A percentile compares a stretch with the other conserved stretches of the same genome.
phyloP scores from a whole-genome alignment of 208 protist species.

The Wallacemonas sp. region DNA sequence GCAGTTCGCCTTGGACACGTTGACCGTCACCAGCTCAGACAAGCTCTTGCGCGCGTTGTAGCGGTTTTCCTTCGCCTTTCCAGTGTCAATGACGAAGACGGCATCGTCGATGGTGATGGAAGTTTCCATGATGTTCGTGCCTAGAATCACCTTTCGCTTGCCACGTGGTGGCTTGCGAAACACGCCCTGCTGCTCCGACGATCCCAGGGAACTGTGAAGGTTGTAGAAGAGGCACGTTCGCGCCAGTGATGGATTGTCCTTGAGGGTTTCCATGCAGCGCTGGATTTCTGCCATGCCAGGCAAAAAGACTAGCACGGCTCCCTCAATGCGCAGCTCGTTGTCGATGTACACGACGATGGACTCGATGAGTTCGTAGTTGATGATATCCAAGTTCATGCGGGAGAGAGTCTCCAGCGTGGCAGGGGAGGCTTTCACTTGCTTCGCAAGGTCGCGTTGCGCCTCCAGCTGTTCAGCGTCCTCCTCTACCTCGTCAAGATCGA shows the following conservation, averaged over 20 bases:
- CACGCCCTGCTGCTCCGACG: slow-evolving; percentile 91
- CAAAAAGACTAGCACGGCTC: slow-evolving; percentile 96
- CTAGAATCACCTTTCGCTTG: slow-evolving; percentile 94
- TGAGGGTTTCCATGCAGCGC: slow-evolving; percentile 83
- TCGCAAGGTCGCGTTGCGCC: slow-evolving; percentile 39
- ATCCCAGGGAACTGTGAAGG: slow-evolving; percentile 93
- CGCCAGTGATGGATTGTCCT: slow-evolving; percentile 43
- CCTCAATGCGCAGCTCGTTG: slow-evolving; percentile 37
- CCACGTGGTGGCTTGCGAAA: slow-evolving; percentile 86
- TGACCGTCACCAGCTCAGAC: slow-evolving; percentile 85
- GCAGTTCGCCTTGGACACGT: slow-evolving; percentile 92
- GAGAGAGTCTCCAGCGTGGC: slow-evolving; percentile 66
- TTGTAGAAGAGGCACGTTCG: slow-evolving; percentile 79
- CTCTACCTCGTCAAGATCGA: slow-evolving; percentile 67
- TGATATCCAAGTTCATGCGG: slow-evolving; percentile 86
- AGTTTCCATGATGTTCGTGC: slow-evolving; percentile 98
- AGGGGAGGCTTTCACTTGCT: slow-evolving; percentile 38
- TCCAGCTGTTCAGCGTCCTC: slow-evolving; percentile 46
- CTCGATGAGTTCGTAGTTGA: slow-evolving; percentile 96
- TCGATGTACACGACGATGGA: slow-evolving; percentile 88
- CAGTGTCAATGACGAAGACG: slow-evolving; percentile 97
- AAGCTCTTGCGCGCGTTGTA: slow-evolving; percentile 86
- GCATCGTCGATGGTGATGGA: slow-evolving; percentile 98
- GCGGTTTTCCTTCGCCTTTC: slow-evolving; percentile 95
- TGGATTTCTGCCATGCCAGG: slow-evolving; percentile 95